A percentile compares a stretch with the other conserved stretches of the same genome.
Conservation (phyloP, 2,329 filamentous ascomycete genomes). For the Penicillium capsulatum region DNA sequence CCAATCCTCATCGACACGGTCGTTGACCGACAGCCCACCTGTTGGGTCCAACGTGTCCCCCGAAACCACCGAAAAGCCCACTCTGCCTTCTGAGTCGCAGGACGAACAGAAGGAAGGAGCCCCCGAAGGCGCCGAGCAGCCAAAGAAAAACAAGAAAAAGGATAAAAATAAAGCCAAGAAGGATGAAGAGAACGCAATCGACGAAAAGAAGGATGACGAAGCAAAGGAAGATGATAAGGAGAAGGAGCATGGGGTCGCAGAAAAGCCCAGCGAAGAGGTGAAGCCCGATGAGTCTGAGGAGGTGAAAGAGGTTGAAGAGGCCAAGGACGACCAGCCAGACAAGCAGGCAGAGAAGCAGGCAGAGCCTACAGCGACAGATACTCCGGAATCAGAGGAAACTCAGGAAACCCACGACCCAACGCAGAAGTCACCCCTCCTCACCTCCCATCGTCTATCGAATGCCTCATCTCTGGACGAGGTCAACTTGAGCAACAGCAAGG, state of each 20-base stretch:
- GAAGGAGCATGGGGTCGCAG: constrained; percentile 21
- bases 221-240: constrained; percentile 12
- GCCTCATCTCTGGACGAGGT: constrained; percentile 59
- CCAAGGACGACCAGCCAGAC: constrained; percentile 3
- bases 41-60: constrained; percentile 38
- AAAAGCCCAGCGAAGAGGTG: constrained; percentile 24
- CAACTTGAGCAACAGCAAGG: constrained; percentile 59
- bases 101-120: constrained; percentile 22
- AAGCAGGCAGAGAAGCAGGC: constrained; percentile 4
- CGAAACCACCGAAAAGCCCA: constrained; percentile 32
- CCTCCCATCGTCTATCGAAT: constrained; percentile 53
- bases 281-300: constrained; percentile 6
- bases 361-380: constrained; percentile 5
- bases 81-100: constrained; percentile 26
- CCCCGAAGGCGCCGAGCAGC: constrained; percentile 3
- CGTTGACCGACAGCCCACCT: constrained; percentile 51
- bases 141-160: constrained; percentile 14
- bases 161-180: constrained; percentile 9
- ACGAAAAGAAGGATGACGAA: constrained; percentile 11
- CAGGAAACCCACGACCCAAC: constrained; percentile 31
- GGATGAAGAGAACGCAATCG: constrained; percentile 3
- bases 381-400: constrained; percentile 1
- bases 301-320: constrained; percentile 3
- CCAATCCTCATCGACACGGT: constrained; percentile 54
- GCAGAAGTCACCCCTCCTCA: constrained; percentile 52